Percentiles rank a stretch among this genome's conserved stretches.
Evolutionary conservation across 225 moss, liverwort and hornwort species (phyloP).

Genomic region (Bryoerythrophyllum caledonicum): DNA sequence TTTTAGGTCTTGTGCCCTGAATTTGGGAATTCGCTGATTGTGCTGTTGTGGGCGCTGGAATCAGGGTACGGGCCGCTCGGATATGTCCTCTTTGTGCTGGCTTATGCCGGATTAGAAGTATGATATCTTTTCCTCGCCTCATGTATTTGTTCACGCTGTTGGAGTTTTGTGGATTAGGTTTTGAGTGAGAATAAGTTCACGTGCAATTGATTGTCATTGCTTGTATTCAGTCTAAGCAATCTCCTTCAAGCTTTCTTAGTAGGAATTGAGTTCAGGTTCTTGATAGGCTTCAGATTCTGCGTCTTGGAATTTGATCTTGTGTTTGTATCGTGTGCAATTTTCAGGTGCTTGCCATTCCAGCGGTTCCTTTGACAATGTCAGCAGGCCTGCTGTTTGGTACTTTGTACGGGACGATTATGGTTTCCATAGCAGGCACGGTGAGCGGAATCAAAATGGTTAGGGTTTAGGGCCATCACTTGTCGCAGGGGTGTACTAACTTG

Average conservation of each 20-base stretch:
- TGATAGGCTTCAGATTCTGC: slow-evolving; percentile 5
- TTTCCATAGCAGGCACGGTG: slow-evolving; percentile 90
- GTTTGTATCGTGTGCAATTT: slow-evolving; percentile 11
- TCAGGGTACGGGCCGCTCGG: slow-evolving; percentile 87
- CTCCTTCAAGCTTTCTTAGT: too few relatives aligned
- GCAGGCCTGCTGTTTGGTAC: slow-evolving; percentile 86
- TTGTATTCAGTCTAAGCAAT: neutral
- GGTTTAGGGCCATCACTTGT: neutral
- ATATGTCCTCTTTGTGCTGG: slow-evolving; percentile 82
- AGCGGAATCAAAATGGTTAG: slow-evolving; percentile 11
- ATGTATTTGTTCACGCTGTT: slow-evolving; percentile 7
- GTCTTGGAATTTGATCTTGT: neutral
- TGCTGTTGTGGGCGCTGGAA: slow-evolving; percentile 15
- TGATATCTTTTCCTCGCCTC: neutral
- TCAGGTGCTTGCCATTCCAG: slow-evolving; percentile 84
- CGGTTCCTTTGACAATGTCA: slow-evolving; percentile 94
- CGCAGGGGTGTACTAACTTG: neutral
- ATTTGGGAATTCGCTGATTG: neutral
- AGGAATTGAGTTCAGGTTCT: neutral
- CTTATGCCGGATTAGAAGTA: slow-evolving; percentile 86
- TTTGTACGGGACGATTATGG: slow-evolving; percentile 70
- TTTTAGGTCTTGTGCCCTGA: slow-evolving; percentile 9
- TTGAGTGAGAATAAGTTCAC: neutral
- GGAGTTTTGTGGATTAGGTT: neutral
- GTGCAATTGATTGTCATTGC: neutral